These are phyloP conservation scores for Carallia brachiata DNA, from an alignment of 345 rosid species.

Conservation along the genomic window DNA sequence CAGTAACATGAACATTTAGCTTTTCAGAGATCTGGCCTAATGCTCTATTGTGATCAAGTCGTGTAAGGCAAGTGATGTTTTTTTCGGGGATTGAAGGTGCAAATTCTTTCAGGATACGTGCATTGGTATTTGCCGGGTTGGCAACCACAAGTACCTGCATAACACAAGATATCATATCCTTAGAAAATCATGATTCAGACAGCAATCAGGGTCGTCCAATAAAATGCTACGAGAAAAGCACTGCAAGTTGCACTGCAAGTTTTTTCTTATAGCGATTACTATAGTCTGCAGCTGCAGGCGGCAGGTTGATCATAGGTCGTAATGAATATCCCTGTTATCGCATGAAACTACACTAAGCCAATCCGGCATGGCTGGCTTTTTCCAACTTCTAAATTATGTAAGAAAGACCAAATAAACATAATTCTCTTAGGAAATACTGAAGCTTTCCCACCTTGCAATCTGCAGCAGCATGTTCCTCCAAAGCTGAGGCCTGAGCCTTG, in stretches of 20 bases:
- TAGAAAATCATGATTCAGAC: no score
- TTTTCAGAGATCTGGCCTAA: constrained; percentile 64
- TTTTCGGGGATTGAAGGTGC: constrained; percentile 79
- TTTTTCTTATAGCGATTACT: no score
- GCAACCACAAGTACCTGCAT: constrained; percentile 63
- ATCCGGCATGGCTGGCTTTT: no score
- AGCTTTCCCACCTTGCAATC: constrained; percentile 57
- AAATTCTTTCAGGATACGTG: constrained; percentile 69
- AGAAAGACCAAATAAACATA: background rate
- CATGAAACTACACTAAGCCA: no score
- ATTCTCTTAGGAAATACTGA: background rate
- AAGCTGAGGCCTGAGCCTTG: constrained; percentile 83
- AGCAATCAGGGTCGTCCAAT: no score
- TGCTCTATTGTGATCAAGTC: constrained; percentile 87
- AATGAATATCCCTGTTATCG: no score
- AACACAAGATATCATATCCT: background rate
- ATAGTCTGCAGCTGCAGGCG: background rate
- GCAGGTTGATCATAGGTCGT: no score
- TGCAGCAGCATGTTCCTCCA: constrained; percentile 66
- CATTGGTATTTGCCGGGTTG: constrained; percentile 90
- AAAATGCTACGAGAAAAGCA: no score
- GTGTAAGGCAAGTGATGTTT: constrained; percentile 75
- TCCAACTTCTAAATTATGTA: background rate
- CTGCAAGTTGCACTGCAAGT: no score
- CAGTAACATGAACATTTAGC: constrained; percentile 48